Evolutionary conservation across 2,329 filamentous ascomycete genomes (phyloP), one percentile per base, ranked within the genome.

Genomic region (Xylariaceae sp.): DNA sequence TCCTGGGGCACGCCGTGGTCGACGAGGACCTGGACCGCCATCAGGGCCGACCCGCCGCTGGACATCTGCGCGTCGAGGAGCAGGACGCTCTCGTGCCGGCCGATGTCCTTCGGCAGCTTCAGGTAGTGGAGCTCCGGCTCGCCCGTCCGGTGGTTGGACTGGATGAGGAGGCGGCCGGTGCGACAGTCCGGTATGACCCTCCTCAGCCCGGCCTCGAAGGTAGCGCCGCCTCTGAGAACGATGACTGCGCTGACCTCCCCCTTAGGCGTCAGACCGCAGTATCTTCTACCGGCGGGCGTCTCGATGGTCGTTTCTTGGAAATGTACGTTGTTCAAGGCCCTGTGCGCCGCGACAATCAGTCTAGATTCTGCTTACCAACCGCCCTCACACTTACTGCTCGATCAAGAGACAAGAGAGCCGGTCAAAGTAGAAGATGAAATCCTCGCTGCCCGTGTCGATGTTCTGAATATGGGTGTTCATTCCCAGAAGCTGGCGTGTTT

Each of bases 341-440:
- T 86, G 36, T 16, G 7, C n/a, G 19, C 15, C 16, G 8, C 5
- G 14, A 12, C 22, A 17, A 4, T 33, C 18, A 38, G 35, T 27
- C 13, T 7, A 10, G 16, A 17, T 13, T n/a, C 4, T 33, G 13
- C 9, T 16, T 23, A 13, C 1, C 17, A 24, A 21, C 24, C 13
- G 7, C 12, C 13, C 10, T 13, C 11, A 11, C 11, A 61, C 71
- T 40, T 59, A 80, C 75, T 78, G 67, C 58, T 96, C 90, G 29
- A 96, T 75, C 17, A 96, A 68, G 33, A 95, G 67, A n/a, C 83
- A 77, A 2, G 85, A 78, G 23, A 96, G 67, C 23, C 92, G 77
- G 59, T 98, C 88, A 58, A 96, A 95, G 61, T 96, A 96, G 61
- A 96, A 96, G 42, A 94, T 86, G 56, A 95, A 96, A 49, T 96